These are phyloP conservation scores for Solanum medicagineum DNA, from an alignment of 257 asterid genomes.

Conservation along the genomic window DNA sequence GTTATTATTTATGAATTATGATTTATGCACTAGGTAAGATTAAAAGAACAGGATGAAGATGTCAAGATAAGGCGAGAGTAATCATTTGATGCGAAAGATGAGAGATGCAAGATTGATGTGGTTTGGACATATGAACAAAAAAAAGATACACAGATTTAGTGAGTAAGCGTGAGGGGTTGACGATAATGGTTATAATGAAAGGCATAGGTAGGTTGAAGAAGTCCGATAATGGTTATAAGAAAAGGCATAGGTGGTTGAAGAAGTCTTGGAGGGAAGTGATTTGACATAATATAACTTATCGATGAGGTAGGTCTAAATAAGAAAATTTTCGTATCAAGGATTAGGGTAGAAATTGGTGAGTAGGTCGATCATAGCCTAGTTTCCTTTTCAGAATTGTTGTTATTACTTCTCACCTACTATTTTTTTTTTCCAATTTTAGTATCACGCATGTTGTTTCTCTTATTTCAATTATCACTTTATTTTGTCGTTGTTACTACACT, in stretches of 20 bases:
- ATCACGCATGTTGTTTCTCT: background rate
- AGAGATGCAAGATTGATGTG: background rate
- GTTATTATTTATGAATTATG: background rate
- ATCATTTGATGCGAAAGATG: background rate
- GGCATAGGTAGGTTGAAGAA: background rate
- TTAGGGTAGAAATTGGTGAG: background rate
- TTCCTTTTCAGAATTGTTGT: background rate
- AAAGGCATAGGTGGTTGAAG: background rate
- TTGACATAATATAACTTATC: background rate
- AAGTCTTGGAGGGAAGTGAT: background rate
- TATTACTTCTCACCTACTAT: background rate
- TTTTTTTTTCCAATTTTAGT: background rate
- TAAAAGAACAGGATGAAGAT: background rate
- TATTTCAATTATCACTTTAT: background rate
- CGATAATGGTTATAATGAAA: background rate
- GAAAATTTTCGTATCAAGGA: background rate
- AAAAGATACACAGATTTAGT: background rate
- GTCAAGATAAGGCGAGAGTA: background rate
- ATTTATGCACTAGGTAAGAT: background rate
- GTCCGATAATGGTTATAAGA: too few species aligned
- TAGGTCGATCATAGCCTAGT: background rate
- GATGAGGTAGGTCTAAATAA: too few species aligned
- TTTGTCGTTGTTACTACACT: background rate
- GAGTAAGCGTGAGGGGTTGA: background rate
- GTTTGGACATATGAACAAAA: background rate